Base-by-base conservation (phyloP, 139 green algal genomes). In the Micractinium sp. region DNA sequence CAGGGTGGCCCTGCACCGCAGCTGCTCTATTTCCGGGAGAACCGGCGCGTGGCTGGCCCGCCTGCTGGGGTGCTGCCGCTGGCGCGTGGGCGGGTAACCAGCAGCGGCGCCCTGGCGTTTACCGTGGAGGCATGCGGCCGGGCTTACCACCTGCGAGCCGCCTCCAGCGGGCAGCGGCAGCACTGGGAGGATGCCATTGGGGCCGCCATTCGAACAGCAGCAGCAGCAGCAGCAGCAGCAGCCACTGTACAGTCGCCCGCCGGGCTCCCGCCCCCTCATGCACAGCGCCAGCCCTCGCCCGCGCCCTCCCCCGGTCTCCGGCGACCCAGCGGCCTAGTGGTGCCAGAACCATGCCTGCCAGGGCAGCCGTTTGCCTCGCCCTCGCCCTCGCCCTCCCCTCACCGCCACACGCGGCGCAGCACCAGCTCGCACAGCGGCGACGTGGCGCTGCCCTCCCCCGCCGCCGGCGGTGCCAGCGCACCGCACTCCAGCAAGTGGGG, bases 111-210 rank as follows among this genome's bases (percentile, higher is more conserved):
- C 36, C 29, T 47, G 9, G 31, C 80, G 23, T 87, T 77, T 12
- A 38, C 67, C 67, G 67, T 77, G 7, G 82, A 87, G 38, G 82
- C 82, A 0, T 23, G 20, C 0, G 82, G 82, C 5, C 63, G 82
- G 0, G 41, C 66, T 15, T 87, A 38, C 38, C 63, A 66, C 82
- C 82, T 87, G 63, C 38, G 67, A 22, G 82, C 82, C 0, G 61
- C 82, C 0, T 87, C 82, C 7, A 66, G 35, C 23, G 82, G 63
- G 35, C 82, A 87, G 82, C 61, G 82, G 35, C 82, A 79, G 63
- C 82, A 78, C 82, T 87, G 82, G 82, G 39, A 61, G 33, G 36
- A 87, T 2, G 35, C 35, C 23, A 87, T 87, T 15, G 14, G 61
- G 23, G 56, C 35, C 41, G 78, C 36, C 61, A 78, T 41, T 23